Evolutionary conservation across 2,329 filamentous ascomycete genomes (phyloP), one percentile per base, ranked within the genome.

Genomic region (Paecilomyces fulvus): DNA sequence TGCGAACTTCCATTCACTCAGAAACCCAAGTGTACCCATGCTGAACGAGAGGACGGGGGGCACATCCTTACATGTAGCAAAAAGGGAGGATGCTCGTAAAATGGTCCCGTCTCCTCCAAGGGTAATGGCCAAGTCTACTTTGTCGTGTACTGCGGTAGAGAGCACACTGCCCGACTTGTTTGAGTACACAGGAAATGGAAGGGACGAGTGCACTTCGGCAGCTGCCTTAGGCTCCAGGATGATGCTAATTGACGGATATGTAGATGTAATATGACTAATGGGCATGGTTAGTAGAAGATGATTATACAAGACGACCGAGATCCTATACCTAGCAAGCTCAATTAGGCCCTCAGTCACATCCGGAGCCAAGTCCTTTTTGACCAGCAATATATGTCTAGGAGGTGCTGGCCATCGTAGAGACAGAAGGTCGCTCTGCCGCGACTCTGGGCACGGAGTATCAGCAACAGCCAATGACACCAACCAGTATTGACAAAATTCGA

Each of bases 101-200:
- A 96, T 92, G 2, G 91, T 96, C 59, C 91, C 91, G 71, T 99
- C 94, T 48, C 94, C 94, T 54, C 94, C 94, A 52, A 99, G 84
- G 0, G 94, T 97, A 49, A 90, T 86, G 21, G 92, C 87, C 57
- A 96, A 79, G 67, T 99, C 94, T 58, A 95, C 87, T 75, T 94
- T 96, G 57, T 84, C 78, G 46, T 90, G 84, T 55, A 94, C 83
- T 21, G 77, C 78, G 30, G 77, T 73, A 64, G 67, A 61, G 7
- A 59, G 52, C 51, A 63, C 64, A 55, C 62, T 64, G 49, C 62
- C 70, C 30, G 65, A 57, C 1, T 71, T 65, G 61, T 77, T 67
- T 3, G 78, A 71, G 67, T 90, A 92, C 46, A 95, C 80, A 4
- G 91, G 88, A 61, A 91, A 91, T 3, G 83, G 73, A 4, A 97